Evolutionary conservation across 345 rosid genomes (phyloP).

Genomic region (Salix viminalis): DNA sequence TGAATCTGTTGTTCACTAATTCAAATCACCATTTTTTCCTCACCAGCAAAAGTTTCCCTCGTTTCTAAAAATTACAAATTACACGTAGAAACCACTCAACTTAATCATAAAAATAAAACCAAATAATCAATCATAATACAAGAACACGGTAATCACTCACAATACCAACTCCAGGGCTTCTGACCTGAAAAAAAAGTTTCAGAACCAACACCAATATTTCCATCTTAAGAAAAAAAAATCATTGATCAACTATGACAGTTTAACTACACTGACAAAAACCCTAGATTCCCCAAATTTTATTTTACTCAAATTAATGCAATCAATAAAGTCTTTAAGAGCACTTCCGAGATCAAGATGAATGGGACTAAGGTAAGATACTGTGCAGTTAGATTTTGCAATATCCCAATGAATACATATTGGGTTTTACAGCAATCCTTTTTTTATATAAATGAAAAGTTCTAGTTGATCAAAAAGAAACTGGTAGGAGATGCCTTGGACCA

Average conservation of each 20-base stretch:
- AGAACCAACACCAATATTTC: too few species aligned
- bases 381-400: too few species aligned
- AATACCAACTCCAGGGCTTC: not conserved
- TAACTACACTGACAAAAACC: too few species aligned
- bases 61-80: not conserved
- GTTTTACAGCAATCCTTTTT: not conserved
- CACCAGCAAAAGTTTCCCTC: not conserved
- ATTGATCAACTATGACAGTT: too few species aligned
- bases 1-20: not conserved
- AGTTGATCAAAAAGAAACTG: too few species aligned
- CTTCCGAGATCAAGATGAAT: slow-evolving; percentile 64
- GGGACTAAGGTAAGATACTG: slow-evolving; percentile 47
- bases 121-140: not conserved
- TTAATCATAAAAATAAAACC: not conserved
- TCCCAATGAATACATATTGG: not conserved
- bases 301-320: slow-evolving; percentile 66
- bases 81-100: not conserved
- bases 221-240: too few species aligned
- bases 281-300: slow-evolving; percentile 8
- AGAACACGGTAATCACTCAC: not conserved
- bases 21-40: not conserved
- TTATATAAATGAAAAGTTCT: too few species aligned
- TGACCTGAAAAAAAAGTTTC: too few species aligned
- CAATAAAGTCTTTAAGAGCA: slow-evolving; percentile 55
- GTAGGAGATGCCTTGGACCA: too few species aligned